Conservation (phyloP, 345 rosid genomes). For the Hibiscus trionum region DNA sequence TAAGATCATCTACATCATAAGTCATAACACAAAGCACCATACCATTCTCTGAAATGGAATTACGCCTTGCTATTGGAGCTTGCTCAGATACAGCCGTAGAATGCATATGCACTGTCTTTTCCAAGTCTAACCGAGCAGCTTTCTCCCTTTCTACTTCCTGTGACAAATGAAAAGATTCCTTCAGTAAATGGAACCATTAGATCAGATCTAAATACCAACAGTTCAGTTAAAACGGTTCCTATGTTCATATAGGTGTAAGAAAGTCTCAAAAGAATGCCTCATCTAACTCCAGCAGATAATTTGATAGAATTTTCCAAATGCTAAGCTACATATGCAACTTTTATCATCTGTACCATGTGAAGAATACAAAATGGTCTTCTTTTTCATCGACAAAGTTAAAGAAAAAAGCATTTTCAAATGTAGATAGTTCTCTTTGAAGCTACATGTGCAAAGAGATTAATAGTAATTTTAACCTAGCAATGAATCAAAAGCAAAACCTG, state of each 20-base stretch:
- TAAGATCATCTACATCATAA: constrained; percentile 31
- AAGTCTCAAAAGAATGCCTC: background rate
- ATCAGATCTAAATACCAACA: background rate
- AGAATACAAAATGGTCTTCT: background rate
- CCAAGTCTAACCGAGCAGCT: constrained; percentile 77
- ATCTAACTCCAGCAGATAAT: background rate
- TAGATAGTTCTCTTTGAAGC: background rate
- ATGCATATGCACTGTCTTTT: constrained; percentile 50
- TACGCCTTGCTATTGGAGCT: constrained; percentile 45
- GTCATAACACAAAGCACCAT: constrained; percentile 6
- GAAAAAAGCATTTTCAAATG: background rate
- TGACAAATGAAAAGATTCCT: constrained; percentile 6
- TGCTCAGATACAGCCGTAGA: constrained; percentile 52
- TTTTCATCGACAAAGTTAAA: background rate
- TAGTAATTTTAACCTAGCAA: background rate
- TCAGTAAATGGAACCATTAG: background rate
- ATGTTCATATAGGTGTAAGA: background rate
- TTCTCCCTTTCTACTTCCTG: constrained; percentile 94
- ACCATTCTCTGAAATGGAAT: constrained; percentile 72
- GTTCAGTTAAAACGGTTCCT: background rate
- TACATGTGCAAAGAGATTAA: background rate
- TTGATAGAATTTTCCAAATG: background rate
- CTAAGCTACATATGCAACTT: background rate
- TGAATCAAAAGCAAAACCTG: constrained; percentile 44
- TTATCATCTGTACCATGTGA: background rate